Evolutionary conservation across 371 early-diverging fungal genomes (phyloP).

Genomic region (Conidiobolus incongruus): DNA sequence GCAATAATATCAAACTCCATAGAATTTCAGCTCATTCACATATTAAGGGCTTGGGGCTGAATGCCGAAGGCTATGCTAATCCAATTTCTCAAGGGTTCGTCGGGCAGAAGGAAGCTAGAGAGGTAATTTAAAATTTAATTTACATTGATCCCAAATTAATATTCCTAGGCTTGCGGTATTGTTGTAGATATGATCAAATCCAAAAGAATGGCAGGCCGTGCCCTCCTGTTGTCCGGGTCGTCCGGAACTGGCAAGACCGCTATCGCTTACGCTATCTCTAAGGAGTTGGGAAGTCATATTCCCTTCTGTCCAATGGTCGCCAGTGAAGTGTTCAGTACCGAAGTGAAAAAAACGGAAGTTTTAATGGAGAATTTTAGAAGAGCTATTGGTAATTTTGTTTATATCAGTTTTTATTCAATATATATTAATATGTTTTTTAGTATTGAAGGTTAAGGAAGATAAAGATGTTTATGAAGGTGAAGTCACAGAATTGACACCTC

Average conservation of each 20-base stretch:
- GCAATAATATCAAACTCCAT: slow-evolving; percentile 37
- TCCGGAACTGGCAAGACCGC: slow-evolving; percentile 94
- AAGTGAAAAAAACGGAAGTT: slow-evolving; percentile 96
- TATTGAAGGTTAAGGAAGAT: slow-evolving; percentile 90
- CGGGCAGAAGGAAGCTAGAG: slow-evolving; percentile 87
- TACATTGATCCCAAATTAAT: neutral
- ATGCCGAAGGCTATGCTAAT: slow-evolving; percentile 71
- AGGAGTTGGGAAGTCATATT: slow-evolving; percentile 89
- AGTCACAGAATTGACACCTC: slow-evolving; percentile 90
- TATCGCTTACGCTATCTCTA: slow-evolving; percentile 81
- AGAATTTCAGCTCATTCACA: slow-evolving; percentile 94
- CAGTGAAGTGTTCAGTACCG: slow-evolving; percentile 90
- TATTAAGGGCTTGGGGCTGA: slow-evolving; percentile 66
- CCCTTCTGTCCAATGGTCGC: slow-evolving; percentile 98
- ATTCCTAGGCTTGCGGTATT: slow-evolving; percentile 52
- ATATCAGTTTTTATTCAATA: neutral
- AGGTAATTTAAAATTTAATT: slow-evolving; percentile 27
- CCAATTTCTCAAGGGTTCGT: slow-evolving; percentile 82
- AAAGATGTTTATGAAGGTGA: slow-evolving; percentile 99
- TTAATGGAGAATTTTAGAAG: slow-evolving; percentile 96
- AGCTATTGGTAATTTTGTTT: slow-evolving; percentile 46
- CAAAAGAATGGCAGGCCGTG: slow-evolving; percentile 93
- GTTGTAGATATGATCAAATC: slow-evolving; percentile 83
- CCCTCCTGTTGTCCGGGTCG: slow-evolving; percentile 88
- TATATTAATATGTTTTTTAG: slow-evolving; percentile 9